Conservation (phyloP, 192 early-diverging fungal genomes). For the Umbelopsis ramanniana region DNA sequence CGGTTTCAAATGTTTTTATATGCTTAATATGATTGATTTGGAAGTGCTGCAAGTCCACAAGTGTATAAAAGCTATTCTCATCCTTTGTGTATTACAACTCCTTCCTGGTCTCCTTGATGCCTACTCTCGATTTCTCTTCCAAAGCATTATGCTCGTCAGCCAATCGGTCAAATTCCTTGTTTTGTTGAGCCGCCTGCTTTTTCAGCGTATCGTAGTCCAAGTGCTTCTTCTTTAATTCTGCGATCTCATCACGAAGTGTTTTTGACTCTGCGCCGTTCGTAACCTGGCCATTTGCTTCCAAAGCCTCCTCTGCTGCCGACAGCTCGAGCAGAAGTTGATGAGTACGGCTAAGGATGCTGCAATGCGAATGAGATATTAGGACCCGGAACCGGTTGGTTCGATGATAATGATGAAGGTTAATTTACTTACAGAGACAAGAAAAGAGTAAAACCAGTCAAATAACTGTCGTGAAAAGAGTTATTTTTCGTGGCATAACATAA, state of each 20-base stretch:
- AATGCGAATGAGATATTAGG: background rate
- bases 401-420: background rate
- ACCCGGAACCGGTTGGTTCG: background rate
- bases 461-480: conserved; percentile 31
- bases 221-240: conserved; percentile 28
- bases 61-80: conserved; percentile 5
- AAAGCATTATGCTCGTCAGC: conserved; percentile 30
- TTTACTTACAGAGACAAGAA: conserved; percentile 58
- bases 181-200: conserved; percentile 30
- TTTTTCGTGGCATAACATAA: too few species aligned
- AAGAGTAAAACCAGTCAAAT: conserved; percentile 62
- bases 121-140: background rate
- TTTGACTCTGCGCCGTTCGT: conserved; percentile 20
- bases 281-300: conserved; percentile 28
- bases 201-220: conserved; percentile 37
- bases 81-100: conserved; percentile 30
- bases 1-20: background rate
- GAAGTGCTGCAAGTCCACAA: background rate
- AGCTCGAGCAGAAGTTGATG: conserved; percentile 52
- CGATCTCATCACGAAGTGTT: conserved; percentile 22
- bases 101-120: conserved; percentile 34
- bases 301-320: conserved; percentile 52
- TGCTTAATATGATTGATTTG: background rate
- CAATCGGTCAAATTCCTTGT: conserved; percentile 32
- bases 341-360: conserved; percentile 61